Conservation (phyloP, 1,284 basidiomycete genomes). For the Puccinia polysora region DNA sequence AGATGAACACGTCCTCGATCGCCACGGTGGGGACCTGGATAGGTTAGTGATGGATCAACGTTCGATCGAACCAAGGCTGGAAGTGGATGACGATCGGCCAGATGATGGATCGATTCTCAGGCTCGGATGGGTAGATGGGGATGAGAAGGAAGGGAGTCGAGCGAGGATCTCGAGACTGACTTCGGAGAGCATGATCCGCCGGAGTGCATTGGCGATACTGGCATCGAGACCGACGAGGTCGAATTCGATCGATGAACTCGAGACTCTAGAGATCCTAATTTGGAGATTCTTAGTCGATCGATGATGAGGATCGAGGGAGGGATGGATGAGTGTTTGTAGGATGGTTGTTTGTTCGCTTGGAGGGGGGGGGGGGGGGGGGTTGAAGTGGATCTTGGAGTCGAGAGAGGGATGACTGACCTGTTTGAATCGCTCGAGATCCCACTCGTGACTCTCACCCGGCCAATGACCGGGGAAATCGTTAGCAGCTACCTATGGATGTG, state of each 20-base stretch:
- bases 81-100: neutral
- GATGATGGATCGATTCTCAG: constrained; percentile 1
- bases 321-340: constrained; percentile 84
- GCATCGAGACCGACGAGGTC: constrained; percentile 95
- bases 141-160: neutral
- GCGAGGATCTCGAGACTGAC: constrained; percentile 60
- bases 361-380: constrained; percentile 91
- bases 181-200: constrained; percentile 89
- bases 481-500: constrained; percentile 71
- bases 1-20: constrained; percentile 89
- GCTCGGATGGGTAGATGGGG: neutral
- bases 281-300: constrained; percentile 61
- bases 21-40: constrained; percentile 89
- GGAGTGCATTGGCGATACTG: constrained; percentile 88
- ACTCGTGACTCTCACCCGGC: constrained; percentile 74
- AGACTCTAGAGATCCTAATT: constrained; percentile 70
- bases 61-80: neutral
- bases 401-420: constrained; percentile 61
- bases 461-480: constrained; percentile 83
- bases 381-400: constrained; percentile 90
- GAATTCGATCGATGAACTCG: constrained; percentile 79
- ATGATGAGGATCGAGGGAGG: constrained; percentile 64
- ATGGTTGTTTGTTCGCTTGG: too few relatives aligned
- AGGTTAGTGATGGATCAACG: neutral
- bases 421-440: constrained; percentile 71